Evolutionary conservation across 495 filamentous ascomycete species (phyloP).

Genomic region (Amphirosellinia nigrospora): DNA sequence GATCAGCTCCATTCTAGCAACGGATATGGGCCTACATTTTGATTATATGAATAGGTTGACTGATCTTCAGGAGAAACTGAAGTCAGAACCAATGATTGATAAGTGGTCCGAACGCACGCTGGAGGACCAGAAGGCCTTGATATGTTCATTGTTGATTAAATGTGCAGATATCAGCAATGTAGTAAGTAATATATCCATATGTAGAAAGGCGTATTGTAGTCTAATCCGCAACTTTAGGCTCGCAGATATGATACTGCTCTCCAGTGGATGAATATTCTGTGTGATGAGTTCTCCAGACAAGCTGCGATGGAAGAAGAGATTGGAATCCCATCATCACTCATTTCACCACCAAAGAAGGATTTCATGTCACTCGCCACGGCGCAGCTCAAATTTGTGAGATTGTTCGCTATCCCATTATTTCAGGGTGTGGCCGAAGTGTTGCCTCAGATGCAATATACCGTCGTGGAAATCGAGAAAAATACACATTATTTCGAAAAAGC

Average conservation of each 20-base stretch:
- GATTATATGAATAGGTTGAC: constrained; percentile 89
- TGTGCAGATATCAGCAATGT: constrained; percentile 99
- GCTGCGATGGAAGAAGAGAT: constrained; percentile 89
- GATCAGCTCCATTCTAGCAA: constrained; percentile 94
- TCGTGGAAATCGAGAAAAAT: constrained; percentile 79
- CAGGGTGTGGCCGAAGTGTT: constrained; percentile 82
- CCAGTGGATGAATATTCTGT: constrained; percentile 87
- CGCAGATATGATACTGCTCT: constrained; percentile 80
- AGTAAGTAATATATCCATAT: constrained; percentile 55
- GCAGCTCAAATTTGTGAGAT: constrained; percentile 94
- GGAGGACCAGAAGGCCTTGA: constrained; percentile 73
- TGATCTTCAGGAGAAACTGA: constrained; percentile 75
- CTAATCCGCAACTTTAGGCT: constrained; percentile 61
- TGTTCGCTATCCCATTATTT: constrained; percentile 92
- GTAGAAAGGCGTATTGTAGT: constrained; percentile 16
- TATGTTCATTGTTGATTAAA: constrained; percentile 92
- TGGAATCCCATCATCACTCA: constrained; percentile 82
- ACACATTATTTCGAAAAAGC: constrained; percentile 72
- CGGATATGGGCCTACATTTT: constrained; percentile 96
- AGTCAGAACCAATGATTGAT: constrained; percentile 64
- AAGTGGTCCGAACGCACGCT: constrained; percentile 75
- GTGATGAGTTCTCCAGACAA: constrained; percentile 93
- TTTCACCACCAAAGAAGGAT: constrained; percentile 83
- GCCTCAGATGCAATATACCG: constrained; percentile 80
- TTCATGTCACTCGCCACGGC: constrained; percentile 82